phyloP scores from a whole-genome alignment of 179 eudicot species.

The Beta macrorhiza region DNA sequence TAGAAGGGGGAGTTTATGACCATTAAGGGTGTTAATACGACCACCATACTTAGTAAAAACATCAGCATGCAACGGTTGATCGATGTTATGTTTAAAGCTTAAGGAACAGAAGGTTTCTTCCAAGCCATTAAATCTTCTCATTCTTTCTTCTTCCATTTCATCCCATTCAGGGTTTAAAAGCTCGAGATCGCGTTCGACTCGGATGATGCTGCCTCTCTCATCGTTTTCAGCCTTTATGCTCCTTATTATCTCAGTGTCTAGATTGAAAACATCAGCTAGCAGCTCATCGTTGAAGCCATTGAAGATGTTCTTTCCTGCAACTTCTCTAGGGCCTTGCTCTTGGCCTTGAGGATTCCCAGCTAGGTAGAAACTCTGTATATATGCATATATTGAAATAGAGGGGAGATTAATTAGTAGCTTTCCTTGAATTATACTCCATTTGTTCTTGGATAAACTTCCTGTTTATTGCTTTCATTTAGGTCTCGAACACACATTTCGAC shows the following conservation, averaged over 20 bases:
- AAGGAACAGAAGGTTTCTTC: slow-evolving; percentile 47
- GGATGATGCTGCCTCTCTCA: slow-evolving; percentile 48
- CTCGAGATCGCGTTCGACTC: slow-evolving; percentile 38
- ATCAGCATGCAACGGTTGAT: slow-evolving; percentile 32
- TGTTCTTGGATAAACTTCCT: no score
- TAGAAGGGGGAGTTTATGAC: slow-evolving; percentile 49
- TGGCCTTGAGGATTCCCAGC: slow-evolving; percentile 55
- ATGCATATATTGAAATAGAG: not conserved
- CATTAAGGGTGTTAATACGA: slow-evolving; percentile 36
- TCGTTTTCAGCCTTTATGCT: slow-evolving; percentile 39
- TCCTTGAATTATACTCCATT: not conserved
- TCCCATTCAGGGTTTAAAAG: slow-evolving; percentile 29
- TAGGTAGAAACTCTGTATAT: slow-evolving; percentile 49
- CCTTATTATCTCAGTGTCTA: slow-evolving; percentile 36
- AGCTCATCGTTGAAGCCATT: slow-evolving; percentile 38
- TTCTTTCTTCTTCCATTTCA: slow-evolving; percentile 12
- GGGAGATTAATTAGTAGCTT: not conserved
- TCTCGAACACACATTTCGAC: no score
- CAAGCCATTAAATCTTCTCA: slow-evolving; percentile 28
- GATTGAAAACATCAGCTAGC: slow-evolving; percentile 30
- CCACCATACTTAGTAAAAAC: slow-evolving; percentile 55
- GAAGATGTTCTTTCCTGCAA: slow-evolving; percentile 40
- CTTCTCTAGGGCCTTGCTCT: slow-evolving; percentile 11
- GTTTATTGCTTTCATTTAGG: no score
- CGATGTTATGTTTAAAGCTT: slow-evolving; percentile 38